phyloP scores from a whole-genome alignment of 2,329 filamentous ascomycete species.

The Dothideomycetidae sp. region DNA sequence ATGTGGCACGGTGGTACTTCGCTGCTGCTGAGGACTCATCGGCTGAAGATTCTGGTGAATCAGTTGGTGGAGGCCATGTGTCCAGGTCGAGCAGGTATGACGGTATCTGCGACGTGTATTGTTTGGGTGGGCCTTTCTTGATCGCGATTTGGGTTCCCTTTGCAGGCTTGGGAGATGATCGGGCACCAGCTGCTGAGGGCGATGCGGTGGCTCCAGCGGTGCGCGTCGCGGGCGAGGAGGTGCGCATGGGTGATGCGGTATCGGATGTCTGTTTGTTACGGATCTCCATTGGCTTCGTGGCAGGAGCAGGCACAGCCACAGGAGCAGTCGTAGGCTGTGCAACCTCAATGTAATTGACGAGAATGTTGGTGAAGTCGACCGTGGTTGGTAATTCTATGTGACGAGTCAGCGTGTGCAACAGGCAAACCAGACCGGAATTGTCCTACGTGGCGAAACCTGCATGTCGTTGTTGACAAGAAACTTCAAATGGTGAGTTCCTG shows the following conservation, averaged over 20 bases:
- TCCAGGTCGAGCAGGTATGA: constrained; percentile 79
- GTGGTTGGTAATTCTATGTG: constrained; percentile 55
- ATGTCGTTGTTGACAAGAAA: constrained; percentile 85
- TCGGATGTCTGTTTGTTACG: constrained; percentile 12
- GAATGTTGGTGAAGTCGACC: constrained; percentile 92
- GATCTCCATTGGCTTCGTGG: constrained; percentile 14
- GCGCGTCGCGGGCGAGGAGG: constrained; percentile 1
- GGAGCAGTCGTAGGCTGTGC: constrained; percentile 53
- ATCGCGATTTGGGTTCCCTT: constrained; percentile 6
- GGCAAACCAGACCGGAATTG: too few species aligned
- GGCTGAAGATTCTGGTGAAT: constrained; percentile 3
- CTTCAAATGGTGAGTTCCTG: constrained; percentile 90
- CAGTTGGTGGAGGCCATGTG: constrained; percentile 34
- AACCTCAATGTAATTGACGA: constrained; percentile 97
- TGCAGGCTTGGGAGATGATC: constrained; percentile 5
- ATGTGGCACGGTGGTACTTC: constrained; percentile 69
- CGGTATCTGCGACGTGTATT: constrained; percentile 63
- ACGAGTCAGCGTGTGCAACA: constrained; percentile 29
- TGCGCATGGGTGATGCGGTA: constrained; percentile 6
- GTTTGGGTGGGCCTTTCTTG: constrained; percentile 13
- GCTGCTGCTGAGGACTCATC: constrained; percentile 15
- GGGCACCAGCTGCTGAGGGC: constrained; percentile 13
- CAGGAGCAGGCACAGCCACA: constrained; percentile 10
- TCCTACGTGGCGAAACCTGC: constrained; percentile 37
- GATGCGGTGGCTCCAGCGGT: constrained; percentile 13